These are phyloP conservation scores for Mycena sp. DNA, from an alignment of 1,284 basidiomycete species.

Conservation along the genomic window DNA sequence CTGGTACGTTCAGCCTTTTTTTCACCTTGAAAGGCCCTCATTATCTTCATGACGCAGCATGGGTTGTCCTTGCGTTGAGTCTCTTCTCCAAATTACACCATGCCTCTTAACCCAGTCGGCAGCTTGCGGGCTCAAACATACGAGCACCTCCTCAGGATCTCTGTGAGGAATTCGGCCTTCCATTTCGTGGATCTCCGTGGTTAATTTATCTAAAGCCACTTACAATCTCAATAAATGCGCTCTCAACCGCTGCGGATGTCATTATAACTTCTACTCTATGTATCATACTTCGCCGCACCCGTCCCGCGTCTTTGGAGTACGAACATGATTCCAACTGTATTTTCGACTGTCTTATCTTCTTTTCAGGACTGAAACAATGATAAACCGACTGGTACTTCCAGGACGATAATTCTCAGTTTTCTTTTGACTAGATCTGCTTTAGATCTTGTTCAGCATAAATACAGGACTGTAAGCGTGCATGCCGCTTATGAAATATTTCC, in stretches of 20 bases:
- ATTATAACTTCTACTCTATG: slow-evolving; percentile 54
- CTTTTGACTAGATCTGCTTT: neutral
- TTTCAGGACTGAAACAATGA: slow-evolving; percentile 58
- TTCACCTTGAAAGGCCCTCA: neutral
- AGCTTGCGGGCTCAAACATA: slow-evolving; percentile 25
- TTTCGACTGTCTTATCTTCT: too few species aligned
- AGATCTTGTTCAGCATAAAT: slow-evolving; percentile 60
- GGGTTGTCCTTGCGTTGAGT: slow-evolving; percentile 33
- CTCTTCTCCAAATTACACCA: neutral
- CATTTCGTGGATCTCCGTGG: neutral
- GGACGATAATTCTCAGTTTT: neutral
- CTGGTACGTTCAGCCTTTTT: slow-evolving; percentile 11
- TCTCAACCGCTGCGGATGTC: slow-evolving; percentile 53
- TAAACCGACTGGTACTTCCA: slow-evolving; percentile 52
- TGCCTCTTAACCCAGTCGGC: neutral
- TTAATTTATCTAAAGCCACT: slow-evolving; percentile 37
- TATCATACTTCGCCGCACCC: slow-evolving; percentile 49
- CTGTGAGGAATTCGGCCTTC: slow-evolving; percentile 1
- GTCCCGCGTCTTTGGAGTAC: slow-evolving; percentile 54
- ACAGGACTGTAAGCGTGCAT: slow-evolving; percentile 49
- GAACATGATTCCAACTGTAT: neutral
- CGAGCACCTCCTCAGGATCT: slow-evolving; percentile 15
- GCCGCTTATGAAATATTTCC: neutral
- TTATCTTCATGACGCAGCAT: slow-evolving; percentile 17
- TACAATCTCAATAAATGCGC: slow-evolving; percentile 55